Conservation (phyloP, 495 filamentous ascomycete species). For the Xylaria longipes region DNA sequence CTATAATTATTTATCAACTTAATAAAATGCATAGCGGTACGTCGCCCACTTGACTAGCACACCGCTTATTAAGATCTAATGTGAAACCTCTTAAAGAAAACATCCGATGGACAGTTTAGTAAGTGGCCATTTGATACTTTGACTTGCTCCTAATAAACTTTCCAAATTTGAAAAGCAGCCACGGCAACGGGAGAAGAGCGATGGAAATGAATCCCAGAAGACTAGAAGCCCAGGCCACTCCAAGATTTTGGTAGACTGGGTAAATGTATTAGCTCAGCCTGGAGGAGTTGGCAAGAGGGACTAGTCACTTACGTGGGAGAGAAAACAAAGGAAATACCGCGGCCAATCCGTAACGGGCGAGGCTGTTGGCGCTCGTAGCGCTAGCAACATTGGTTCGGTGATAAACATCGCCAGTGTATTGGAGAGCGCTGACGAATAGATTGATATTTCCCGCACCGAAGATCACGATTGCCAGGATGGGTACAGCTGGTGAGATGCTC, state of each 20-base stretch:
- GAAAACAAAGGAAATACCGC: conserved; percentile 72
- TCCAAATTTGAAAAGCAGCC: conserved; percentile 58
- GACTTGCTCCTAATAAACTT: conserved; percentile 54
- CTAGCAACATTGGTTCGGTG: conserved; percentile 62
- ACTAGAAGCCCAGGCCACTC: conserved; percentile 66
- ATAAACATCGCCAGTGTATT: conserved; percentile 67
- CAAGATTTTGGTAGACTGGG: conserved; percentile 62
- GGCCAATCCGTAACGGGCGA: conserved; percentile 67
- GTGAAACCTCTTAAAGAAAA: background rate
- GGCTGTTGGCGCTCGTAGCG: conserved; percentile 67
- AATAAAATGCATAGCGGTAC: background rate
- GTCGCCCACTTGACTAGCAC: background rate
- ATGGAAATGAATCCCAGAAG: conserved; percentile 65
- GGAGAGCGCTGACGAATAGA: conserved; percentile 59
- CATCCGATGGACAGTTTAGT: background rate
- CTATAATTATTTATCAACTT: background rate
- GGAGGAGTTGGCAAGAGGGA: background rate
- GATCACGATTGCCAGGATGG: conserved; percentile 59
- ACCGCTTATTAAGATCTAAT: background rate
- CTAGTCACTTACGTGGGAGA: conserved; percentile 54
- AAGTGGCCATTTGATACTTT: conserved; percentile 46
- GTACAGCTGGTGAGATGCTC: conserved; percentile 52
- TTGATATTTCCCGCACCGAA: conserved; percentile 73
- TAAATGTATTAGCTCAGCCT: background rate
- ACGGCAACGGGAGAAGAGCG: conserved; percentile 64